A percentile compares a stretch with the other conserved stretches of the same genome.
Conservation (phyloP, 441 rosid species). For the Croton setiger region DNA sequence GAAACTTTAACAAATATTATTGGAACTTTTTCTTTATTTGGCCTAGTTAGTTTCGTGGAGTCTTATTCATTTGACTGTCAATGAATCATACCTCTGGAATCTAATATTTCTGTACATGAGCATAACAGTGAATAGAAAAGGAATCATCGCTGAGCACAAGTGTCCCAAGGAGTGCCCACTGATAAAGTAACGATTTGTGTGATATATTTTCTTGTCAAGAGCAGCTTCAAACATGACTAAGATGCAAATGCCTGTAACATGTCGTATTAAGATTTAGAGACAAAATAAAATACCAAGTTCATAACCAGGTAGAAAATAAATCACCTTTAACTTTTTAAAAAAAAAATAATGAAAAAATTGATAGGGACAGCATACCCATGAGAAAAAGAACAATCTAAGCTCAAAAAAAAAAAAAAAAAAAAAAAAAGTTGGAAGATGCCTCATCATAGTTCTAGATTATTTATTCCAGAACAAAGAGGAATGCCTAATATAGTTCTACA, state of each 20-base stretch:
- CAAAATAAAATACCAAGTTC: background rate
- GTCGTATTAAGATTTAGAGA: constrained; percentile 9
- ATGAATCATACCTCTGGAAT: constrained; percentile 52
- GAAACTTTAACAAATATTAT: background rate
- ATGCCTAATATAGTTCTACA: background rate
- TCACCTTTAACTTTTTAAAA: background rate
- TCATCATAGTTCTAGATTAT: background rate
- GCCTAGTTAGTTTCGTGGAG: background rate
- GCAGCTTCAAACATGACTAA: constrained; percentile 55
- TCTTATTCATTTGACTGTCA: constrained; percentile 4
- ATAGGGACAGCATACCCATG: background rate
- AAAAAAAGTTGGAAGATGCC: background rate
- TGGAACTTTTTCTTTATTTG: background rate
- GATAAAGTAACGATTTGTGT: constrained; percentile 43
- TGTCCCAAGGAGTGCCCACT: constrained; percentile 83
- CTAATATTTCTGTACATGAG: constrained; percentile 55
- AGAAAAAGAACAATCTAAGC: background rate
- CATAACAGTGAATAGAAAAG: constrained; percentile 58
- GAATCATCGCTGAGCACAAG: constrained; percentile 52
- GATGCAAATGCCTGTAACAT: constrained; percentile 46
- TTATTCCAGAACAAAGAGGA: background rate
- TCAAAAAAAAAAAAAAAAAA: background rate
- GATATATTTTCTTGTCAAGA: constrained; percentile 62
- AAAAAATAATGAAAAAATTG: background rate
- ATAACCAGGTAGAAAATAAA: background rate